Conservation (phyloP, 345 rosid genomes). For the Draba incana region DNA sequence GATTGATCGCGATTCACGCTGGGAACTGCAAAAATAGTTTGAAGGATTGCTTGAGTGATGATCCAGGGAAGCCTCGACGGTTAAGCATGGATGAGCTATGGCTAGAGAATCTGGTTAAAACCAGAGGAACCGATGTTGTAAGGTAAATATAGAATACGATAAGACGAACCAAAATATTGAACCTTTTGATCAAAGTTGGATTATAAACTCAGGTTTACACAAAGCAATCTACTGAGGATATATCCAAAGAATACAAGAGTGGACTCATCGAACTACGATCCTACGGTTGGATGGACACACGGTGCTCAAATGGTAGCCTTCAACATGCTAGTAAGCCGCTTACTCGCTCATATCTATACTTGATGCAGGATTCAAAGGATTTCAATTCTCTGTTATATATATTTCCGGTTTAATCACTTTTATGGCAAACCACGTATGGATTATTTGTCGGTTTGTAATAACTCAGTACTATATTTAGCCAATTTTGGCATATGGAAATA, state of each 20-base stretch:
- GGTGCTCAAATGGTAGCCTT: constrained; percentile 99
- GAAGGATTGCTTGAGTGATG: constrained; percentile 45
- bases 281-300: constrained; percentile 78
- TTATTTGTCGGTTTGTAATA: too few relatives aligned
- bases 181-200: not conserved
- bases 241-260: constrained; percentile 76
- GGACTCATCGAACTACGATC: constrained; percentile 78
- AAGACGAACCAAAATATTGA: not conserved
- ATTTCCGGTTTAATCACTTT: too few relatives aligned
- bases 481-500: too few relatives aligned
- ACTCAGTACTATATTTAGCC: too few relatives aligned
- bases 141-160: constrained; percentile 27
- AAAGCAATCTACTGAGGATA: constrained; percentile 69
- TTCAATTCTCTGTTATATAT: too few relatives aligned
- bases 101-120: constrained; percentile 54
- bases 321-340: constrained; percentile 79
- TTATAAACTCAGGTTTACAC: constrained; percentile 57
- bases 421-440: too few relatives aligned
- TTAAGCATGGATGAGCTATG: constrained; percentile 67
- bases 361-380: too few relatives aligned
- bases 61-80: constrained; percentile 54
- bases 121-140: constrained; percentile 50
- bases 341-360: not conserved
- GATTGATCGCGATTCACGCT: constrained; percentile 69
- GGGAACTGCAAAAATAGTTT: constrained; percentile 50